Conservation (phyloP, 176 grass and related monocot species). For the Secale cereale region DNA sequence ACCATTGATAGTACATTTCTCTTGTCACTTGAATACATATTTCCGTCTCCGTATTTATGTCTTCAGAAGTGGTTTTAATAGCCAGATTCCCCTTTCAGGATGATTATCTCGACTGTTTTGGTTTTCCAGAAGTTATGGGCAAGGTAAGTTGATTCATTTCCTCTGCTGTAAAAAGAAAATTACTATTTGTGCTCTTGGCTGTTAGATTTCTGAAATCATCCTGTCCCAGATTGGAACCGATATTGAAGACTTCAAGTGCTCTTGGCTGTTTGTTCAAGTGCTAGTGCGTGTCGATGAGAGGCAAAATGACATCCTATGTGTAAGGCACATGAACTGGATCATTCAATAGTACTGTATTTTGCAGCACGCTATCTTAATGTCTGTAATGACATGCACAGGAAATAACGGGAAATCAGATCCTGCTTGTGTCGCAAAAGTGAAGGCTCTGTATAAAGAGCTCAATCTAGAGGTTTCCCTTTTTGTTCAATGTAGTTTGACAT, state of each 20-base stretch:
- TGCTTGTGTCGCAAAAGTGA: constrained; percentile 55
- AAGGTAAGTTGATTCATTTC: constrained; percentile 39
- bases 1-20: neutral
- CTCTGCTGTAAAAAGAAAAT: neutral
- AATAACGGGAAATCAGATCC: constrained; percentile 66
- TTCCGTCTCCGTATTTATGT: neutral
- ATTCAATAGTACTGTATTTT: neutral
- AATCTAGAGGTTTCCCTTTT: constrained; percentile 45
- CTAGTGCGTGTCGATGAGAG: constrained; percentile 31
- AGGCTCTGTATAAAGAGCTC: no score
- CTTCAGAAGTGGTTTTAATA: neutral
- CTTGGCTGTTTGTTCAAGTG: constrained; percentile 71
- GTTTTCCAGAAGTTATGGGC: constrained; percentile 58
- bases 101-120: constrained; percentile 84
- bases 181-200: no score
- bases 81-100: constrained; percentile 42
- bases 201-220: constrained; percentile 7
- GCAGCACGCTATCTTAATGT: neutral
- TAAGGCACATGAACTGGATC: constrained; percentile 22
- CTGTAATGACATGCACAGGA: constrained; percentile 35
- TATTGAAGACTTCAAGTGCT: constrained; percentile 77
- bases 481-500: neutral
- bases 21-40: neutral
- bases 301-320: constrained; percentile 43
- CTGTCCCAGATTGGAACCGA: constrained; percentile 52